These are phyloP conservation scores for Aureobasidium namibiae DNA, from an alignment of 2,329 filamentous ascomycete species.

Conservation along the genomic window DNA sequence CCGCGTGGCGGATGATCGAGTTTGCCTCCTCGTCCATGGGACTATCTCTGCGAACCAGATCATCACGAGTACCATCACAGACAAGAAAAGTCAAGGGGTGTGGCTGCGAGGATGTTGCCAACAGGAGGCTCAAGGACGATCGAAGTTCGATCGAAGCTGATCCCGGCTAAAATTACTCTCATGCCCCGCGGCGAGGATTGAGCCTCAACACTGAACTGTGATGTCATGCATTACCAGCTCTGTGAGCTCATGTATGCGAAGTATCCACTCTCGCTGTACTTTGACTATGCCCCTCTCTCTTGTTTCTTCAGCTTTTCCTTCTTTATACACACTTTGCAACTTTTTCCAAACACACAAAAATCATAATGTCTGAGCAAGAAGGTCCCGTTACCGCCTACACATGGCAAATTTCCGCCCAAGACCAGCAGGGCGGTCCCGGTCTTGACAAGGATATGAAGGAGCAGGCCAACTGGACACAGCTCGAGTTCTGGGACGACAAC, in stretches of 20 bases:
- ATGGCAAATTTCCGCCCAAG: slow-evolving; percentile 22
- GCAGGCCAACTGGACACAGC: slow-evolving; percentile 25
- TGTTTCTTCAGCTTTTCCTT: not conserved
- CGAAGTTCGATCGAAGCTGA: not conserved
- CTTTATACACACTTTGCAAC: not conserved
- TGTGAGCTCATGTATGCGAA: not conserved
- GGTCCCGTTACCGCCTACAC: slow-evolving; percentile 19
- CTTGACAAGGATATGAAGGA: slow-evolving; percentile 25
- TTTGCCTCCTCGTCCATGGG: not conserved
- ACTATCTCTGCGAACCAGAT: too few relatives aligned
- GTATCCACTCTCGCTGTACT: not conserved
- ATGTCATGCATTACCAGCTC: not conserved
- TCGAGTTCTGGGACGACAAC: slow-evolving; percentile 25
- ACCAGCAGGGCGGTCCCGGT: slow-evolving; percentile 25
- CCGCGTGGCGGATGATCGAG: not conserved
- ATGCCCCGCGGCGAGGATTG: not conserved
- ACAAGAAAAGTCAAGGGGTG: not conserved
- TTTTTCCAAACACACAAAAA: not conserved
- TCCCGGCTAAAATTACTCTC: not conserved
- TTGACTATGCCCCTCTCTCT: not conserved
- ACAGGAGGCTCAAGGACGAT: not conserved
- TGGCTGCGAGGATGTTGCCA: not conserved
- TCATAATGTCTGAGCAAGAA: slow-evolving; percentile 13
- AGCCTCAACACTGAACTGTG: not conserved
- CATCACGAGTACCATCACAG: not conserved